Percentiles rank a stretch among this genome's conserved stretches.
Evolutionary conservation across 2,329 filamentous ascomycete genomes (phyloP).

Genomic region (Penicillium frequentans): DNA sequence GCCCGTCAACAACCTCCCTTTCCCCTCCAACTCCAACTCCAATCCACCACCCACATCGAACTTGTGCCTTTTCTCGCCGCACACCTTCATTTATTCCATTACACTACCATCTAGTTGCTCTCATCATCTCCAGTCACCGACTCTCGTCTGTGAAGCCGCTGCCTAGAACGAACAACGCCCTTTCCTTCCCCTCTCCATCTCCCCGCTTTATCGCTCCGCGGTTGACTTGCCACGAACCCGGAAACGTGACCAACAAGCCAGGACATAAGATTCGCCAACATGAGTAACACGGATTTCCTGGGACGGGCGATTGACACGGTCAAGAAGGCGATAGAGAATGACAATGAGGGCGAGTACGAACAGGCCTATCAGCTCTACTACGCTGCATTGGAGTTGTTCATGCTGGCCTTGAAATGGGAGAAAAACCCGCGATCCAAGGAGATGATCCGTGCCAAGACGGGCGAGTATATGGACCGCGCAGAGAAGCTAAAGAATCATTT

Average conservation of each 20-base stretch:
- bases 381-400: conserved; percentile 93
- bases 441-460: conserved; percentile 93
- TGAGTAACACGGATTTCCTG: conserved; percentile 97
- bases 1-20: conserved; percentile 27
- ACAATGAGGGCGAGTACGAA: conserved; percentile 94
- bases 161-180: conserved; percentile 14
- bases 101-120: not conserved
- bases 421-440: conserved; percentile 97
- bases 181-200: conserved; percentile 14
- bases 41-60: conserved; percentile 6
- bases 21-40: conserved; percentile 17
- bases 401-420: conserved; percentile 99
- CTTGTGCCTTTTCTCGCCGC: conserved; percentile 3
- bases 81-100: conserved; percentile 2
- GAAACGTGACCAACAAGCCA: conserved; percentile 9
- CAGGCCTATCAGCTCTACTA: conserved; percentile 97
- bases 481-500: conserved; percentile 96
- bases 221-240: conserved; percentile 16
- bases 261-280: conserved; percentile 46
- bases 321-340: conserved; percentile 94
- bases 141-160: conserved; percentile 6
- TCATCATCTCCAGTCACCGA: not conserved
- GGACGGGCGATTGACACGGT: conserved; percentile 95
- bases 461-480: conserved; percentile 96
- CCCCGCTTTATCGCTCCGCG: conserved; percentile 25